Percentiles rank a stretch among this genome's conserved stretches.
phyloP scores from a whole-genome alignment of 768 basidiomycete species.

The Sarcomyxa edulis region DNA sequence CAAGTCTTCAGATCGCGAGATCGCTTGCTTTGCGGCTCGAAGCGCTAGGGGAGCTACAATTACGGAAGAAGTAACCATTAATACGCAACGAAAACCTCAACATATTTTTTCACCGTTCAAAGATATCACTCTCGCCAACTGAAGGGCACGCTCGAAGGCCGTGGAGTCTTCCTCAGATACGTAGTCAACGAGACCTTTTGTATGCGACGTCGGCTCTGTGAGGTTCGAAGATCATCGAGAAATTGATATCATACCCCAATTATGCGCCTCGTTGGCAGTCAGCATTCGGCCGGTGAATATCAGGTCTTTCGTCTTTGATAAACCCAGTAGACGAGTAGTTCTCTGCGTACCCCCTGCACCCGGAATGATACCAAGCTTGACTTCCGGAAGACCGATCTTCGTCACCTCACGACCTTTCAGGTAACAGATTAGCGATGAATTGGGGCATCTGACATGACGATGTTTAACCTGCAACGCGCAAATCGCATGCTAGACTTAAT shows the following conservation, averaged over 20 bases:
- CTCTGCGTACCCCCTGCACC: constrained; percentile 90
- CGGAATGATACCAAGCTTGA: constrained; percentile 75
- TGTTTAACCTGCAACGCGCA: constrained; percentile 77
- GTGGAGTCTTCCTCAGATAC: constrained; percentile 54
- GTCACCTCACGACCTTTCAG: constrained; percentile 64
- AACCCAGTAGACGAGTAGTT: constrained; percentile 69
- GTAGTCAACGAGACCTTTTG: constrained; percentile 77
- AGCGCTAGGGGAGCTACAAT: constrained; percentile 75
- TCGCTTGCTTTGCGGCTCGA: constrained; percentile 82
- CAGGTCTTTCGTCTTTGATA: constrained; percentile 78
- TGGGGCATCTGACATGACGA: neutral
- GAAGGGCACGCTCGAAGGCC: constrained; percentile 66
- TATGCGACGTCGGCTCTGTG: no score
- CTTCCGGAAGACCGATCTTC: constrained; percentile 88
- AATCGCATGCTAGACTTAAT: constrained; percentile 81
- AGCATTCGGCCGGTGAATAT: constrained; percentile 78
- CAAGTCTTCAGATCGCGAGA: constrained; percentile 75
- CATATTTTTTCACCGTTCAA: constrained; percentile 46
- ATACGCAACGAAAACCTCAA: constrained; percentile 12
- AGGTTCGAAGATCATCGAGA: no score
- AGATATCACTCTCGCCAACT: constrained; percentile 62
- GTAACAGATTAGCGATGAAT: neutral
- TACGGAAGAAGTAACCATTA: neutral
- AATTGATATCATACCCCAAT: constrained; percentile 68
- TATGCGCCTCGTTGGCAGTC: constrained; percentile 60